These are phyloP conservation scores for Dryas integrifolia DNA, from an alignment of 331 rosid species.

Conservation along the genomic window DNA sequence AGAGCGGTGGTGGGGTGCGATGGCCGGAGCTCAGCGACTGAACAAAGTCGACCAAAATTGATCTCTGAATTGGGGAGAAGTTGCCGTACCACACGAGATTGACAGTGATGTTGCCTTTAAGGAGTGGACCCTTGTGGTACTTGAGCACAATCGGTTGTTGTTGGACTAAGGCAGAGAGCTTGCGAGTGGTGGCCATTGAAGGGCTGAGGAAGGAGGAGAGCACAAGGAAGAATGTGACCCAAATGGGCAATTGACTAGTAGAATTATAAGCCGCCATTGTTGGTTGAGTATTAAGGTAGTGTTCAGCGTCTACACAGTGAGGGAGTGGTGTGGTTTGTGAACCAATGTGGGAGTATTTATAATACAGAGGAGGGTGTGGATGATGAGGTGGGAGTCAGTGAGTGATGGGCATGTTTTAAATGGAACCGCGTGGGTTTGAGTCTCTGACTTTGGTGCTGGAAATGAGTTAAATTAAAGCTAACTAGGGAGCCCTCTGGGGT, in stretches of 20 bases:
- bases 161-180: slow-evolving; percentile 34
- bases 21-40: slow-evolving; percentile 28
- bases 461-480: neutral
- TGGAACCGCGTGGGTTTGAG: slow-evolving; percentile 17
- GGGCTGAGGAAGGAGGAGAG: slow-evolving; percentile 22
- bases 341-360: neutral
- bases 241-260: neutral
- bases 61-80: slow-evolving; percentile 41
- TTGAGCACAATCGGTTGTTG: slow-evolving; percentile 32
- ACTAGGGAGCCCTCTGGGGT: neutral
- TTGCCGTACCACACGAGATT: slow-evolving; percentile 52
- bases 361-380: neutral
- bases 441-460: neutral
- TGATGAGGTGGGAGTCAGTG: neutral
- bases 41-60: slow-evolving; percentile 40
- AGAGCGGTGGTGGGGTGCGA: neutral
- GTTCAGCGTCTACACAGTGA: neutral
- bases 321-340: neutral
- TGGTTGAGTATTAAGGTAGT: neutral
- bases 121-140: slow-evolving; percentile 56
- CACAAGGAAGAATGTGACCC: neutral
- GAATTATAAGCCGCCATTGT: slow-evolving; percentile 28
- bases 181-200: slow-evolving; percentile 27
- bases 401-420: slow-evolving; percentile 17
- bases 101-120: slow-evolving; percentile 50